A percentile compares a stretch with the other conserved stretches of the same genome.
Conservation (phyloP, 2,329 filamentous ascomycete species). For the Diaporthe longicolla region DNA sequence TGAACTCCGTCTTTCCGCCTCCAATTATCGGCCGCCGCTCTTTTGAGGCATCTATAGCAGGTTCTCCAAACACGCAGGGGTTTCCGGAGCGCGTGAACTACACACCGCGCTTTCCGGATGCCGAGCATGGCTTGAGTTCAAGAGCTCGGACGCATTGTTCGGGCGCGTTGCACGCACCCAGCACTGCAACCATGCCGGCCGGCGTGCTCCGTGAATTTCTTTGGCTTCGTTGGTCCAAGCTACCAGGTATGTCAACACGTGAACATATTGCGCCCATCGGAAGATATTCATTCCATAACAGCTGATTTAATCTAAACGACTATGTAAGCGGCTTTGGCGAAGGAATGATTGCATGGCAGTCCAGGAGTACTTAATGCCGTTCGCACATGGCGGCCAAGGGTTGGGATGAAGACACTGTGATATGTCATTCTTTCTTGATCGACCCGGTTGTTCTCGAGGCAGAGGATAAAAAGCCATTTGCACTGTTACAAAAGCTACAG, state of each 20-base stretch:
- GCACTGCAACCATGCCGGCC: neutral
- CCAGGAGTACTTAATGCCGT: neutral
- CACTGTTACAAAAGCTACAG: neutral
- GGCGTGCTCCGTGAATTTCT: neutral
- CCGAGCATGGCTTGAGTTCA: neutral
- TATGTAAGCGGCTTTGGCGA: neutral
- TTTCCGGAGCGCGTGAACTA: neutral
- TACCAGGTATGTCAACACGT: neutral
- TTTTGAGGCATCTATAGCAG: neutral
- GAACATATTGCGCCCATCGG: neutral
- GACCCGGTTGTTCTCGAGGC: too few species aligned
- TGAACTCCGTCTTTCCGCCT: neutral
- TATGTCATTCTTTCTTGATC: neutral
- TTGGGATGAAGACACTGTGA: too few species aligned
- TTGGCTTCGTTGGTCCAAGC: neutral
- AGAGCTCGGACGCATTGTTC: conserved; percentile 7
- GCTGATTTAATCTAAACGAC: neutral
- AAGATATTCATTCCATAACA: neutral
- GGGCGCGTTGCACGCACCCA: neutral
- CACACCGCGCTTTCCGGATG: conserved; percentile 8
- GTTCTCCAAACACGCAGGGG: neutral
- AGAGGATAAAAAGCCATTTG: neutral
- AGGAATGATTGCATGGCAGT: too few species aligned
- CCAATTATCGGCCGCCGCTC: conserved; percentile 21
- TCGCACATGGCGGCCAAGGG: neutral